Conservation (phyloP, 23 red algal species). For the Gracilaria gracilis region DNA sequence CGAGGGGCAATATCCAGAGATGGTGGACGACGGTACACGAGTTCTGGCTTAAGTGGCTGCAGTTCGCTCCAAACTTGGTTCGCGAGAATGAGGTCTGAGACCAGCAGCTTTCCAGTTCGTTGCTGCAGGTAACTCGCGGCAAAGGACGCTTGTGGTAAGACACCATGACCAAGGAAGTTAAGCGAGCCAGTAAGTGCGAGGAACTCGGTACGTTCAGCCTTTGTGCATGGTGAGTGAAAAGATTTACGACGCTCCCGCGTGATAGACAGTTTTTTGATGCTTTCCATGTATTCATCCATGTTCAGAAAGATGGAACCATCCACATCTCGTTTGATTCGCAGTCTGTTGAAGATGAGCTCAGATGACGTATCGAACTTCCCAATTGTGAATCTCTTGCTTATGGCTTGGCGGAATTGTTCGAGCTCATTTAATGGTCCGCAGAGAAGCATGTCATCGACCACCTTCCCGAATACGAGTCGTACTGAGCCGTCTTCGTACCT, state of each 20-base stretch:
- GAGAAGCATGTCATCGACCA: conserved; percentile 52
- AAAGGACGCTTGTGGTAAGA: conserved; percentile 47
- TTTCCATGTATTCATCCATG: conserved; percentile 49
- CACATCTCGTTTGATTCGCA: not conserved
- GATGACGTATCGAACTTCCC: conserved; percentile 2
- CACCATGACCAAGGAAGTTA: conserved; percentile 41
- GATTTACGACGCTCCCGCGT: not conserved
- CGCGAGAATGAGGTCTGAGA: conserved; percentile 31
- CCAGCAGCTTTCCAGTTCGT: not conserved
- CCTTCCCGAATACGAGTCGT: conserved; percentile 28
- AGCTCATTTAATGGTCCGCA: not conserved
- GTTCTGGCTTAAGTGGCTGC: not conserved
- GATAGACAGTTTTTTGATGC: not conserved
- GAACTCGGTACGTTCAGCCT: not conserved
- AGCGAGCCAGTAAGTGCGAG: conserved; percentile 8
- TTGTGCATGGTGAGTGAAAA: not conserved
- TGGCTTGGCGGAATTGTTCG: not conserved
- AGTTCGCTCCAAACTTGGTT: conserved; percentile 23
- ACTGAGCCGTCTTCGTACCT: not conserved
- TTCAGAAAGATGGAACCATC: conserved; percentile 15
- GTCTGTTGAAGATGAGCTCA: conserved; percentile 41
- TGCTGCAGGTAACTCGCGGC: conserved; percentile 52
- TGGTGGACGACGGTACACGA: conserved; percentile 1
- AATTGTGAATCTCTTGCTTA: conserved; percentile 7
- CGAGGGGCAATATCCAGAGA: not conserved